Conservation (phyloP, 257 asterid species). For the Capsicum pubescens region DNA sequence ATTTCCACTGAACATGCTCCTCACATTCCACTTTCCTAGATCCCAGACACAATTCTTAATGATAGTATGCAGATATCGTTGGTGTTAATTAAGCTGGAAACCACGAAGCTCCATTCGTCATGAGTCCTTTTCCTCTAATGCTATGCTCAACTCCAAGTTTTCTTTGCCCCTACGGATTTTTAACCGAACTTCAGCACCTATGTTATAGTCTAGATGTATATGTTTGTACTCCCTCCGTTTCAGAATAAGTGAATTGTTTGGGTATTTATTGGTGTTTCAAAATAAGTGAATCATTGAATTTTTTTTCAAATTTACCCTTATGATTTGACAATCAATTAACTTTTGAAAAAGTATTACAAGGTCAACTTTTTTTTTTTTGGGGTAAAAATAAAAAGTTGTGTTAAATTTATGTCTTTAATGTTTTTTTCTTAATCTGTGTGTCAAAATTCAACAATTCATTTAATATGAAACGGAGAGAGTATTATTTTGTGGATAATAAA, state of each 20-base stretch:
- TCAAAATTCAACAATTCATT: too few relatives aligned
- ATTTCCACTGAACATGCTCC: conserved; percentile 1
- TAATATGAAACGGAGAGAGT: neutral
- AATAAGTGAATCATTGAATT: too few relatives aligned
- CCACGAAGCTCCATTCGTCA: conserved; percentile 16
- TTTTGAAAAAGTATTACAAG: too few relatives aligned
- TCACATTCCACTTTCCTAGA: neutral
- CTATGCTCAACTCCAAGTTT: conserved; percentile 63
- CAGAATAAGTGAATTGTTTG: too few relatives aligned
- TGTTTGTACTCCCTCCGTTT: too few relatives aligned
- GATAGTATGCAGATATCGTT: neutral
- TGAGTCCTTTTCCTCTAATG: conserved; percentile 64
- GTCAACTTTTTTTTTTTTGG: too few relatives aligned
- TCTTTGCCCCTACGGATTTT: conserved; percentile 67
- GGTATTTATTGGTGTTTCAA: too few relatives aligned
- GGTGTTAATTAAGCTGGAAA: neutral
- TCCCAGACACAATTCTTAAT: neutral
- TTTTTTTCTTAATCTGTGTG: too few relatives aligned
- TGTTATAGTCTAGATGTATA: conserved; percentile 47
- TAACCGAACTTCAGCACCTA: conserved; percentile 72
- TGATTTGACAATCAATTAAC: too few relatives aligned
- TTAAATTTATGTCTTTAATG: too few relatives aligned
- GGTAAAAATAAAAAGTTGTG: too few relatives aligned
- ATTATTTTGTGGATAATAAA: conserved; percentile 6
- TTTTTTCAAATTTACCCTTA: too few relatives aligned